These are phyloP conservation scores for Canariomyces notabilis DNA, from an alignment of 2,329 filamentous ascomycete species.

Conservation along the genomic window DNA sequence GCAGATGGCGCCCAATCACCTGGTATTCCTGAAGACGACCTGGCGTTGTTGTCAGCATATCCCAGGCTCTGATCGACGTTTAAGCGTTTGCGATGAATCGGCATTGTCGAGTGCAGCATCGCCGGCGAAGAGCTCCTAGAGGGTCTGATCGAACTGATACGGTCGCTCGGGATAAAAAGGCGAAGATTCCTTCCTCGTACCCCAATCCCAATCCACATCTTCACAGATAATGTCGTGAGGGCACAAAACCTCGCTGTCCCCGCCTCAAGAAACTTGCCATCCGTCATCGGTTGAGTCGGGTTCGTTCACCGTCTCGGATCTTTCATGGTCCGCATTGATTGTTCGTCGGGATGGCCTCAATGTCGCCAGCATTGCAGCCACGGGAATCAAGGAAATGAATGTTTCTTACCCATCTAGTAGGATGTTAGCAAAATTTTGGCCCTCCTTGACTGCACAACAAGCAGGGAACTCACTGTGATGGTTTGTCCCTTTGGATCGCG, in stretches of 20 bases:
- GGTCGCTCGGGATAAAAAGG: background rate
- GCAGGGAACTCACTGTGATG: constrained; percentile 44
- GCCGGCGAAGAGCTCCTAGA: background rate
- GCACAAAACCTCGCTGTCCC: too few species aligned
- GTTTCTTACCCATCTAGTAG: constrained; percentile 56
- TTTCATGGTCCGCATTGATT: background rate
- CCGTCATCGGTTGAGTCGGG: background rate
- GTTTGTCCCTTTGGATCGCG: constrained; percentile 33
- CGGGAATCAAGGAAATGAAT: constrained; percentile 20
- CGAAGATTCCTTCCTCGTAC: background rate
- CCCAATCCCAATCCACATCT: background rate
- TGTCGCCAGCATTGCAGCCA: background rate
- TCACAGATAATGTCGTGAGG: too few species aligned
- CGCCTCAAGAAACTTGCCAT: too few species aligned
- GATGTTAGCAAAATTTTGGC: constrained; percentile 18
- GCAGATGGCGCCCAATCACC: constrained; percentile 99
- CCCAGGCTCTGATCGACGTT: background rate
- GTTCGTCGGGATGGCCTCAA: constrained; percentile 1
- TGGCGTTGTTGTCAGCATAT: constrained; percentile 39
- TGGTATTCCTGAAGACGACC: constrained; percentile 99
- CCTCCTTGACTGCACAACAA: background rate
- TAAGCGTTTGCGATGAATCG: background rate
- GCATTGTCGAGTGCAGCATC: constrained; percentile 1
- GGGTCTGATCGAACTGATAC: background rate
- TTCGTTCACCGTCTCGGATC: background rate